phyloP scores from a whole-genome alignment of 768 basidiomycete genomes.

The Antrodiella citrinella region DNA sequence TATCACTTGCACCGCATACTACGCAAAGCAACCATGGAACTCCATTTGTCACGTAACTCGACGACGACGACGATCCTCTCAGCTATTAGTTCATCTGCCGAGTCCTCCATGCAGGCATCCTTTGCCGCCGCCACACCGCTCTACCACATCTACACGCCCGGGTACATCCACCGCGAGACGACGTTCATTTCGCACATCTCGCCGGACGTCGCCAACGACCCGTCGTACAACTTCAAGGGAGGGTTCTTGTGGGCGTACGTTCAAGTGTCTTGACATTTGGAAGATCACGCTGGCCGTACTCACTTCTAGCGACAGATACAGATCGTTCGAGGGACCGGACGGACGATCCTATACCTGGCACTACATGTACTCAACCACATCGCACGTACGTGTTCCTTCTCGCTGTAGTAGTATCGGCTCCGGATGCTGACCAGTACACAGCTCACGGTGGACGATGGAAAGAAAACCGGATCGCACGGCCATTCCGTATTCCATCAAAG shows the following conservation, averaged over 20 bases:
- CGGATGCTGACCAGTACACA: neutral
- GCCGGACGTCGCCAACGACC: neutral
- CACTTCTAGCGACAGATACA: too few relatives aligned
- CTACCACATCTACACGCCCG: neutral
- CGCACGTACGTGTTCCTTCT: neutral
- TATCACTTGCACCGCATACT: too few relatives aligned
- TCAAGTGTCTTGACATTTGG: neutral
- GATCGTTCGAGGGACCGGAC: neutral
- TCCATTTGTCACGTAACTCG: neutral
- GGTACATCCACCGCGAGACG: neutral
- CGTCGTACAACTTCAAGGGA: neutral
- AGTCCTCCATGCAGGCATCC: too few relatives aligned
- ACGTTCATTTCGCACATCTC: neutral
- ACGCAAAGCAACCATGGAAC: neutral
- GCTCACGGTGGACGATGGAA: neutral
- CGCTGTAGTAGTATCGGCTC: neutral
- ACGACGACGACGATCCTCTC: neutral
- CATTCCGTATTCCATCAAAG: neutral
- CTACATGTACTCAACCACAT: neutral
- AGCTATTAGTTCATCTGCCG: too few relatives aligned
- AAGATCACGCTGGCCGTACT: neutral
- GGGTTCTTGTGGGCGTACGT: neutral
- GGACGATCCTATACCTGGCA: neutral
- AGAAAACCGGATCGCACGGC: neutral
- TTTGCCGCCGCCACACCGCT: neutral